These are phyloP conservation scores for Leucoagaricus sp. DNA, from an alignment of 1,284 basidiomycete species.

Conservation along the genomic window DNA sequence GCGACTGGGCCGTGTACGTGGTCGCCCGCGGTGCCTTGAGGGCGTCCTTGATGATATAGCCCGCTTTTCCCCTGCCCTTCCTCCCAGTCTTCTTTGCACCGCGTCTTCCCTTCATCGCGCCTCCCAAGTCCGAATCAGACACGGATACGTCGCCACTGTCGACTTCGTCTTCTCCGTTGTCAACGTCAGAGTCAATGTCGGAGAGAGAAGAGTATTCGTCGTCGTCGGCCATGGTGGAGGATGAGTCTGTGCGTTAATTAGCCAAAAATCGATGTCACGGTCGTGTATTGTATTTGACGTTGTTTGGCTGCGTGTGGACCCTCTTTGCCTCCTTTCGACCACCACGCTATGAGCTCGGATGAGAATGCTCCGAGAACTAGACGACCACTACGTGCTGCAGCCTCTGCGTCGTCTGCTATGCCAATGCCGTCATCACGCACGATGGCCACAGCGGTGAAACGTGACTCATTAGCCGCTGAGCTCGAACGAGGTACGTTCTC, in stretches of 20 bases:
- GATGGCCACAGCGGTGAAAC: too few species aligned
- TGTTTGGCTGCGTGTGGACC: too few species aligned
- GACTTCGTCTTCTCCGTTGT: neutral
- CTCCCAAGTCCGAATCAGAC: conserved; percentile 22
- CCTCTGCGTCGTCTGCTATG: too few species aligned
- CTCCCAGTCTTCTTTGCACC: conserved; percentile 11
- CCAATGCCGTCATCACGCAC: too few species aligned
- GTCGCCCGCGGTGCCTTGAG: conserved; percentile 64
- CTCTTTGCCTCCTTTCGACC: conserved; percentile 8
- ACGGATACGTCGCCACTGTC: neutral
- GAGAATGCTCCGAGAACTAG: neutral
- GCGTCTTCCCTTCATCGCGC: conserved; percentile 15
- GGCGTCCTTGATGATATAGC: conserved; percentile 55
- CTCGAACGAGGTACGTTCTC: too few species aligned
- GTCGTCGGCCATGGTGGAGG: neutral
- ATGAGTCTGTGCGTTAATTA: neutral
- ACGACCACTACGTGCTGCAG: too few species aligned
- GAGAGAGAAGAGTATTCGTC: neutral
- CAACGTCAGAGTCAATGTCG: neutral
- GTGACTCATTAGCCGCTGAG: too few species aligned
- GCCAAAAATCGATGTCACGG: neutral
- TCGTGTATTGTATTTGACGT: too few species aligned
- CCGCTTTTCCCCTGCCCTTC: conserved; percentile 19
- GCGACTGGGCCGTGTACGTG: conserved; percentile 65
- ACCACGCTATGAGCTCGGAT: neutral